Evolutionary conservation across 352 stramenopile genomes (phyloP).

Genomic region (Phytophthora macrochlamydospora): DNA sequence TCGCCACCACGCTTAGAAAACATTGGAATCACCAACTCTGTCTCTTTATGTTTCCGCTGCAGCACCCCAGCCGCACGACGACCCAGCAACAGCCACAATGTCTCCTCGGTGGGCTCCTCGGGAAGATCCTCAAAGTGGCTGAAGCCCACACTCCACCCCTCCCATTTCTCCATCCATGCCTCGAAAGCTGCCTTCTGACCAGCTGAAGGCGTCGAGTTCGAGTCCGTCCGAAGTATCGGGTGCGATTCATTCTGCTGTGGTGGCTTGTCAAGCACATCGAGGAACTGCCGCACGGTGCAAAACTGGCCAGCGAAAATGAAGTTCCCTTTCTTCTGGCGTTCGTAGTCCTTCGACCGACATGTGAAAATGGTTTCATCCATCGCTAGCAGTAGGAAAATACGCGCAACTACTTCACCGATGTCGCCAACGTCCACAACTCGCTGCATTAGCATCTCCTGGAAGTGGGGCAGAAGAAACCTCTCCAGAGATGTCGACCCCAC

Average conservation of each 20-base stretch:
- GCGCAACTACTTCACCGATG: slow-evolving; percentile 7
- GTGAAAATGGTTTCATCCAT: slow-evolving; percentile 3
- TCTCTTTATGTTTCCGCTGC: slow-evolving; percentile 13
- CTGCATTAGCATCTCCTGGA: slow-evolving; percentile 8
- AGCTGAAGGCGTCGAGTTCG: not conserved
- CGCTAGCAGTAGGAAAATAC: slow-evolving; percentile 15
- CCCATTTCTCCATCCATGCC: slow-evolving; percentile 12
- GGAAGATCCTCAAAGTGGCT: slow-evolving; percentile 32
- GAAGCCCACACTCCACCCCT: slow-evolving; percentile 25
- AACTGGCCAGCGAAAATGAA: slow-evolving; percentile 9
- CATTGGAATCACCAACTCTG: slow-evolving; percentile 26
- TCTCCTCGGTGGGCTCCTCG: slow-evolving; percentile 1
- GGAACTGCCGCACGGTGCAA: slow-evolving; percentile 6
- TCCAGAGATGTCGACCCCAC: not conserved
- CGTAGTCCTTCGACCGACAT: too few species aligned
- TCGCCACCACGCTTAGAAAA: slow-evolving; percentile 1
- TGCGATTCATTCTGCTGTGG: too few species aligned
- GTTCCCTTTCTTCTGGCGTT: too few species aligned
- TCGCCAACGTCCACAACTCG: not conserved
- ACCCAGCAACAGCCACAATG: slow-evolving; percentile 23
- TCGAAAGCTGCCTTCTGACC: not conserved
- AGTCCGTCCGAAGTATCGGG: not conserved
- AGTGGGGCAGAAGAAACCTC: slow-evolving; percentile 7
- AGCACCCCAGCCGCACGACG: slow-evolving; percentile 15
- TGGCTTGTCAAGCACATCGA: not conserved